Conservation (phyloP, 495 filamentous ascomycete genomes). For the Clavariopsis aquatica region DNA sequence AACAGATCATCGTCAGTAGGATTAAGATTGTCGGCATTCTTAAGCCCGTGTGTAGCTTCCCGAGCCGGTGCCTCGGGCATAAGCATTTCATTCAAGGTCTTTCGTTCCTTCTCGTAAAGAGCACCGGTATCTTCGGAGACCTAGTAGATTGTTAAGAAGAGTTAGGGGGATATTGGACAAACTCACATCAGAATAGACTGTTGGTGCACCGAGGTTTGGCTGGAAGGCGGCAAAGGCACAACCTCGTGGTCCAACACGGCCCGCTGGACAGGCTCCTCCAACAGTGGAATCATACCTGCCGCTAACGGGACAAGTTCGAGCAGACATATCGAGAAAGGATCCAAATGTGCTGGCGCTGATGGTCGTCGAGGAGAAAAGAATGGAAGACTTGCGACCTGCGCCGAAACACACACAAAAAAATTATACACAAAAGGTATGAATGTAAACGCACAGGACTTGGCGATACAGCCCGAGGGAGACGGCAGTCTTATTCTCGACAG, state of each 20-base stretch:
- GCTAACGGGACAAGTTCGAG: slow-evolving; percentile 15
- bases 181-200: slow-evolving; percentile 15
- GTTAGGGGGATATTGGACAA: not conserved
- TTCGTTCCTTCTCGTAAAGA: slow-evolving; percentile 37
- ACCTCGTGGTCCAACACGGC: slow-evolving; percentile 17
- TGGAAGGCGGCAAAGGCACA: slow-evolving; percentile 25
- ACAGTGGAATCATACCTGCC: slow-evolving; percentile 5
- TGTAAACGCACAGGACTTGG: slow-evolving; percentile 6
- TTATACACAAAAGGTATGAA: not conserved
- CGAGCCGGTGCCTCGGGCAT: slow-evolving; percentile 40
- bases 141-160: slow-evolving; percentile 30
- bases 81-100: slow-evolving; percentile 39
- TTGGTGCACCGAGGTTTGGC: slow-evolving; percentile 11
- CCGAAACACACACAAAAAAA: slow-evolving; percentile 2
- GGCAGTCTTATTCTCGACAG: slow-evolving; percentile 5
- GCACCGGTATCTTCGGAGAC: slow-evolving; percentile 32
- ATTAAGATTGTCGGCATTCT: slow-evolving; percentile 48
- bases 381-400: slow-evolving; percentile 13
- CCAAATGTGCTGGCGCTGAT: not conserved
- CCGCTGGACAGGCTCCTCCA: slow-evolving; percentile 9
- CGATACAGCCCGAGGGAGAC: not conserved
- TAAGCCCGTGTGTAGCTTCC: slow-evolving; percentile 37
- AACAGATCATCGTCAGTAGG: slow-evolving; percentile 52
- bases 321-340: slow-evolving; percentile 6
- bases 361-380: not conserved